phyloP scores from a whole-genome alignment of 495 filamentous ascomycete genomes.

The Cenococcum geophilum region DNA sequence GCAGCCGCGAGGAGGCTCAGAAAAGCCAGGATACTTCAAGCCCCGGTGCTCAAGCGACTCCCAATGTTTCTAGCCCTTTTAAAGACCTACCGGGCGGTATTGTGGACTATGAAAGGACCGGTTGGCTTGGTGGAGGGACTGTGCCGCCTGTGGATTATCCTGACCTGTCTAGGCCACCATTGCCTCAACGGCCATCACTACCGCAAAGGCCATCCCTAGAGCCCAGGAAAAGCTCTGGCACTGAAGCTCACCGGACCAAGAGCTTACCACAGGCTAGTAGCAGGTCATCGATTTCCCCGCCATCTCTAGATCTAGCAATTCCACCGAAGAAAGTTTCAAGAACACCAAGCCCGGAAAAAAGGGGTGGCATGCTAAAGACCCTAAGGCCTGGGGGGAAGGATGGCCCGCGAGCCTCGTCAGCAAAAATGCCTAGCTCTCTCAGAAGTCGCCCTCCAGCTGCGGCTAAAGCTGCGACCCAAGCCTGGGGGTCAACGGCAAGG shows the following conservation, averaged over 20 bases:
- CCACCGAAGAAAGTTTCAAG: constrained; percentile 50
- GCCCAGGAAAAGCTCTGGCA: constrained; percentile 50
- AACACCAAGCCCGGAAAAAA: constrained; percentile 75
- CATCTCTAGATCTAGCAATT: constrained; percentile 33
- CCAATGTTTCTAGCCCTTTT: constrained; percentile 17
- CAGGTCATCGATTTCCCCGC: constrained; percentile 24
- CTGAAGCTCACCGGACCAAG: constrained; percentile 7
- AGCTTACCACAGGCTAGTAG: constrained; percentile 1
- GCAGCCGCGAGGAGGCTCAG: constrained; percentile 61
- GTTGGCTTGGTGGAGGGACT: constrained; percentile 72
- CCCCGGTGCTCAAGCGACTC: constrained; percentile 22
- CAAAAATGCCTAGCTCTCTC: constrained; percentile 35
- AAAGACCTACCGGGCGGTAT: constrained; percentile 7
- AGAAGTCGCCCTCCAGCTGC: constrained; percentile 46
- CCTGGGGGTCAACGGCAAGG: constrained; percentile 50
- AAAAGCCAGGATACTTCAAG: constrained; percentile 32
- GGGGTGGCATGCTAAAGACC: constrained; percentile 74
- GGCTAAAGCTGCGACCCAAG: constrained; percentile 80
- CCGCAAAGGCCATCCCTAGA: constrained; percentile 52
- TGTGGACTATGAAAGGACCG: constrained; percentile 36
- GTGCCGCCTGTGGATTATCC: constrained; percentile 72
- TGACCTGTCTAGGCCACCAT: constrained; percentile 65
- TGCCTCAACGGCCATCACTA: constrained; percentile 55
- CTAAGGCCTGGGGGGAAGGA: constrained; percentile 61
- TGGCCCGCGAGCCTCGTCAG: constrained; percentile 45